These are phyloP conservation scores for Wickerhamiella spandovensis DNA, from an alignment of 805 yeast species.

Conservation along the genomic window DNA sequence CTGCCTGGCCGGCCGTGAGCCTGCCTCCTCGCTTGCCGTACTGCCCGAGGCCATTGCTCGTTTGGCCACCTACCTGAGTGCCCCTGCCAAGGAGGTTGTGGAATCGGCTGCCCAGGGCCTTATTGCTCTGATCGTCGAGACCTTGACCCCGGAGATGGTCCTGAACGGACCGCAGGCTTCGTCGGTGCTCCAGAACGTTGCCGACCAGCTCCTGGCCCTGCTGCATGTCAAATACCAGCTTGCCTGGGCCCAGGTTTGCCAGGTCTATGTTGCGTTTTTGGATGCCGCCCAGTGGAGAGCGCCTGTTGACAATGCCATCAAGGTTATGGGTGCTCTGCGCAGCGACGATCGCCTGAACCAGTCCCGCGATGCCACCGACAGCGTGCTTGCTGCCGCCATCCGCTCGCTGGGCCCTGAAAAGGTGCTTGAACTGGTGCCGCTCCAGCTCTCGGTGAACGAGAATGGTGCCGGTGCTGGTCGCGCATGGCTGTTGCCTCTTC, in stretches of 20 bases:
- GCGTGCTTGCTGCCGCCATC: slow-evolving; percentile 66
- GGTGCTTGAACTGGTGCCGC: slow-evolving; percentile 61
- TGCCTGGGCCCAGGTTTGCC: slow-evolving; percentile 63
- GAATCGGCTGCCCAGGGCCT: slow-evolving; percentile 77
- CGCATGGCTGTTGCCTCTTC: slow-evolving; percentile 87
- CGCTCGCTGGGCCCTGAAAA: slow-evolving; percentile 75
- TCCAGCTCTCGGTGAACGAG: slow-evolving; percentile 44
- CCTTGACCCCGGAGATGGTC: slow-evolving; percentile 47
- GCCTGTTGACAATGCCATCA: slow-evolving; percentile 56
- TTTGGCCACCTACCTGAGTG: slow-evolving; percentile 50
- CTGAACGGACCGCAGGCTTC: slow-evolving; percentile 33
- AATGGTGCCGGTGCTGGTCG: slow-evolving; percentile 56
- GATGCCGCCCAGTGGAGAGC: slow-evolving; percentile 49
- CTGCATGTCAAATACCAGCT: slow-evolving; percentile 62
- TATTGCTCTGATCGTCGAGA: slow-evolving; percentile 59
- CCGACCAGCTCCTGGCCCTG: slow-evolving; percentile 44
- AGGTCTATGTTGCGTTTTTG: slow-evolving; percentile 49
- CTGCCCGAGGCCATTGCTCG: slow-evolving; percentile 43
- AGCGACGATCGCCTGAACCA: slow-evolving; percentile 58
- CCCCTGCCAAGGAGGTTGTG: slow-evolving; percentile 52
- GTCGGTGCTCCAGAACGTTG: slow-evolving; percentile 29
- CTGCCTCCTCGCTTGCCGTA: slow-evolving; percentile 38
- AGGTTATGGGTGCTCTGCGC: slow-evolving; percentile 75
- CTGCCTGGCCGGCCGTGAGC: slow-evolving; percentile 40
- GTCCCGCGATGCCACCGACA: slow-evolving; percentile 62